These are phyloP conservation scores for Kodamaea kaohsiungensis DNA, from an alignment of 805 yeast genomes.

Conservation along the genomic window DNA sequence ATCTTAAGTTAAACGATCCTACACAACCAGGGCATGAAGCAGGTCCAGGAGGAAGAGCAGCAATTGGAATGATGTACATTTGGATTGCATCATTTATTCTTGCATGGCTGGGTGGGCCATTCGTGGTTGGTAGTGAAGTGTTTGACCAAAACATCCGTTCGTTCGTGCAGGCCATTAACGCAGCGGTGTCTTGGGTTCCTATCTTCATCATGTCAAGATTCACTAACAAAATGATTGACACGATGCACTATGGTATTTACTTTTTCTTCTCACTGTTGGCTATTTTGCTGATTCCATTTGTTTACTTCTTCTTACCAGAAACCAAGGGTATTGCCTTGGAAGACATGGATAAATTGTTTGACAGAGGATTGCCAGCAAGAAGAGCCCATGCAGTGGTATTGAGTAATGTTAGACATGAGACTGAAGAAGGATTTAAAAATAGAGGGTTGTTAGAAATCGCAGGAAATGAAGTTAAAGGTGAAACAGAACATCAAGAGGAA, in stretches of 20 bases:
- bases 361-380: constrained; percentile 21
- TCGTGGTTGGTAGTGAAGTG: constrained; percentile 40
- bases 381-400: constrained; percentile 23
- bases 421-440: constrained; percentile 2
- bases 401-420: constrained; percentile 7
- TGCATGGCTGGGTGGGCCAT: constrained; percentile 45
- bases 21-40: constrained; percentile 30
- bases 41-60: constrained; percentile 42
- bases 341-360: constrained; percentile 31
- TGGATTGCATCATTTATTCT: constrained; percentile 43
- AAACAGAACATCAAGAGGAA: constrained; percentile 5
- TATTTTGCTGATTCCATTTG: constrained; percentile 35
- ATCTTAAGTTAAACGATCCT: constrained; percentile 35
- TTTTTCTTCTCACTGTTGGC: constrained; percentile 39
- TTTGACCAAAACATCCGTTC: constrained; percentile 43
- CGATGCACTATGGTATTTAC: constrained; percentile 38
- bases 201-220: constrained; percentile 38
- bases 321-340: constrained; percentile 38
- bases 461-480: constrained; percentile 4
- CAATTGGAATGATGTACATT: constrained; percentile 42
- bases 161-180: constrained; percentile 41
- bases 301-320: constrained; percentile 39
- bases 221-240: constrained; percentile 35
- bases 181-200: constrained; percentile 42
- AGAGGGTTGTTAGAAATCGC: neutral